A percentile compares a stretch with the other conserved stretches of the same genome.
Evolutionary conservation across 768 basidiomycete genomes (phyloP).

Genomic region (Suillus paluster): DNA sequence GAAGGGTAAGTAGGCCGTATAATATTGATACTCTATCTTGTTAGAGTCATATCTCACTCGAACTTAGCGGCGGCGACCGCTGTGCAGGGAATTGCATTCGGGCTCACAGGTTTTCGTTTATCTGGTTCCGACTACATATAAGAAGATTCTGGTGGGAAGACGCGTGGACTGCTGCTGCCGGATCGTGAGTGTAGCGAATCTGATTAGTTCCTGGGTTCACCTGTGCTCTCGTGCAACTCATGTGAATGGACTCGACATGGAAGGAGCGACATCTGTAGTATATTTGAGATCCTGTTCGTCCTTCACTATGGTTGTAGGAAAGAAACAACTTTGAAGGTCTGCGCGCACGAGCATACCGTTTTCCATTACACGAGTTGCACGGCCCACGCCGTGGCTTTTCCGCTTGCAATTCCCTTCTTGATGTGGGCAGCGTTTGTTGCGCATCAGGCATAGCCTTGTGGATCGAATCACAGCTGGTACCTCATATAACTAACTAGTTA

Average conservation of each 20-base stretch:
- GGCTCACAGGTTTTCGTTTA: conserved; percentile 28
- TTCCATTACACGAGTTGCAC: conserved; percentile 30
- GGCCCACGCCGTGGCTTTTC: conserved; percentile 16
- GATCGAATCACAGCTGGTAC: conserved; percentile 13
- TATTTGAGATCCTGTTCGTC: conserved; percentile 16
- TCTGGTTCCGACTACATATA: conserved; percentile 29
- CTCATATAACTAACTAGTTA: not conserved
- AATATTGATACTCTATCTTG: not conserved
- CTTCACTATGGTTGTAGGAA: not conserved
- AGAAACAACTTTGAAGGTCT: conserved; percentile 17
- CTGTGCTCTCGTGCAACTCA: conserved; percentile 14
- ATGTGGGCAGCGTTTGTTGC: conserved; percentile 21
- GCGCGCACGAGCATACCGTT: conserved; percentile 28
- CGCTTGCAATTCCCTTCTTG: conserved; percentile 6
- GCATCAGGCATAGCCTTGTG: conserved; percentile 10
- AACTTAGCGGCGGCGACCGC: conserved; percentile 10
- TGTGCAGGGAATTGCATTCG: conserved; percentile 24
- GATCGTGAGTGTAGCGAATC: conserved; percentile 14
- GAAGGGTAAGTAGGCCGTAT: not conserved
- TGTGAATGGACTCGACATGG: conserved; percentile 3
- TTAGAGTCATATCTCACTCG: not conserved
- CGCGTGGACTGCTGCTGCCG: conserved; percentile 23
- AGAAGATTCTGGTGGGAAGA: conserved; percentile 36
- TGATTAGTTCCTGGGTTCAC: conserved; percentile 16
- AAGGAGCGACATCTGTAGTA: conserved; percentile 19